Evolutionary conservation across 495 filamentous ascomycete species (phyloP), one percentile per base, ranked within the genome.

Genomic region (Coniosporium apollinis): DNA sequence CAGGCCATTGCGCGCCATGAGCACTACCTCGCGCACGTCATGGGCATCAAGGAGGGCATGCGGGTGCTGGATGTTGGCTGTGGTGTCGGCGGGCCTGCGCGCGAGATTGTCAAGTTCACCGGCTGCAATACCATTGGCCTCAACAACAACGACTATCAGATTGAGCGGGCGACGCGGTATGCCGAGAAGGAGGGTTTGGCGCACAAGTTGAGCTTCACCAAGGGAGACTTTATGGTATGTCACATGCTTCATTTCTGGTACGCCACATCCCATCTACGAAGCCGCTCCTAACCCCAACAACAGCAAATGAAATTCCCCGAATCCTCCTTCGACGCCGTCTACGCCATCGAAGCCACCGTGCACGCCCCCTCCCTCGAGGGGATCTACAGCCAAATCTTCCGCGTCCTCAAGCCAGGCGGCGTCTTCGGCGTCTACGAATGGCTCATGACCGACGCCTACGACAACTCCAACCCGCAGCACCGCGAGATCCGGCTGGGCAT

Each of bases 91-190:
- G 91, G 89, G 32, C 89, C 89, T n/a, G 89, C 91, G 16, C 72
- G 89, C 38, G 89, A 97, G 63, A 96, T 97, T 45, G 79, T 79
- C 55, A 87, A 92, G 57, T 97, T 97, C 66, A 74, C 84, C 28
- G 87, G 79, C 44, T 76, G 69, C 50, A 84, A 94, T 49, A 71
- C 94, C 41, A 77, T 82, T 17, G 89, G 89, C 25, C 60, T 97
- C 52, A 97, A 97, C 74, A 97, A 96, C 75, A 97, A 96, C 64
- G 87, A 94, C 64, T 96, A 96, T 69, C 89, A 97, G 62, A 96
- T 97, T 53, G 72, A 94, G 58, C 81, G 89, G 33, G 91, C 89
- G 5, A 87, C 76, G 16, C 68, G 67, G 28, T 94, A 96, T 55
- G 82, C 85, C 11, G 57, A 68, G 34, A 76, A 76, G 49, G 83